Percentiles rank a stretch among this genome's conserved stretches.
These are phyloP conservation scores for Penicillium silybi DNA, from an alignment of 495 filamentous ascomycete species.

Conservation along the genomic window DNA sequence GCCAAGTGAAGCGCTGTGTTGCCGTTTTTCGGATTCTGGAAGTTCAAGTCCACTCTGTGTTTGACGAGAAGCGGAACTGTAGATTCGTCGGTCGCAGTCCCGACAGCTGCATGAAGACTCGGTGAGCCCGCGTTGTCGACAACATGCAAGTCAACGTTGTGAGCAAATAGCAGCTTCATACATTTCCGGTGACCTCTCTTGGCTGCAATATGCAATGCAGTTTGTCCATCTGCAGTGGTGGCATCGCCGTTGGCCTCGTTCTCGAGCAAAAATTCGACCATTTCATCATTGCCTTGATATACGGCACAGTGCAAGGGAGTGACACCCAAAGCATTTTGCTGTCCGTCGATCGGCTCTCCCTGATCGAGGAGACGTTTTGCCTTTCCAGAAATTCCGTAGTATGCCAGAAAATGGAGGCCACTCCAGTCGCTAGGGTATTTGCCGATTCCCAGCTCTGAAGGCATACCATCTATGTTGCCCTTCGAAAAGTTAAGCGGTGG, in stretches of 20 bases:
- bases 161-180: slow-evolving; percentile 24
- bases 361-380: slow-evolving; percentile 27
- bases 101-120: slow-evolving; percentile 26
- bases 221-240: slow-evolving; percentile 16
- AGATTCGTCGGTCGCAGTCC: slow-evolving; percentile 26
- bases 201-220: slow-evolving; percentile 28
- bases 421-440: slow-evolving; percentile 30
- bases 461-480: slow-evolving; percentile 9
- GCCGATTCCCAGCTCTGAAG: slow-evolving; percentile 20
- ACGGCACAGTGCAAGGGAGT: slow-evolving; percentile 38
- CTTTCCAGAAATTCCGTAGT: slow-evolving; percentile 24
- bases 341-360: slow-evolving; percentile 21
- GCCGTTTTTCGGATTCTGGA: slow-evolving; percentile 24
- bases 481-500: slow-evolving; percentile 17
- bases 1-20: slow-evolving; percentile 35
- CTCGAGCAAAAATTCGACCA: slow-evolving; percentile 34
- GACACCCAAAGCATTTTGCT: slow-evolving; percentile 20
- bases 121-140: slow-evolving; percentile 15
- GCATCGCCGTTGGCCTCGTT: slow-evolving; percentile 25
- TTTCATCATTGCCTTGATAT: slow-evolving; percentile 32
- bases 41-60: slow-evolving; percentile 20
- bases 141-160: slow-evolving; percentile 14
- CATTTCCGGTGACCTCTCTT: slow-evolving; percentile 25
- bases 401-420: slow-evolving; percentile 27
- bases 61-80: slow-evolving; percentile 29